Evolutionary conservation across 2,329 filamentous ascomycete genomes (phyloP).

Genomic region (Dactylellina haptotyla): DNA sequence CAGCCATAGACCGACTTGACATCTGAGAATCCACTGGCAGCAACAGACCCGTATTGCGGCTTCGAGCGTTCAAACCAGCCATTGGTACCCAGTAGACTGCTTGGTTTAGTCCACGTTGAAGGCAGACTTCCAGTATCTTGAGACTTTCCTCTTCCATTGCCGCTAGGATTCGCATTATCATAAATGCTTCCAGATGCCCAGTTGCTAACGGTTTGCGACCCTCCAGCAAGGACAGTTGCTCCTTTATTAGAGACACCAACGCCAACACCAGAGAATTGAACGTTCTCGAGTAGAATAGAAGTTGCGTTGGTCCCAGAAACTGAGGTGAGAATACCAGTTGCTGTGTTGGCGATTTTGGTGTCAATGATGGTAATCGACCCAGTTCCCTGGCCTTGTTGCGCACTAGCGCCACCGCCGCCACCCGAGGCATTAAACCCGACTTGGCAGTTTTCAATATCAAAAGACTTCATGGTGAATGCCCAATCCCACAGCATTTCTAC

Average conservation of each 20-base stretch:
- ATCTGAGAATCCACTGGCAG: slow-evolving; percentile 77
- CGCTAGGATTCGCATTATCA: slow-evolving; percentile 64
- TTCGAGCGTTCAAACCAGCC: slow-evolving; percentile 83
- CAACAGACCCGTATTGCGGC: slow-evolving; percentile 81
- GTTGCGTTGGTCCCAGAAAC: slow-evolving; percentile 59
- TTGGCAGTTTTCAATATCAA: slow-evolving; percentile 20
- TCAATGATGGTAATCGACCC: slow-evolving; percentile 71
- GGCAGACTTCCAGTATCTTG: slow-evolving; percentile 65
- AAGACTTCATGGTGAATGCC: slow-evolving; percentile 69
- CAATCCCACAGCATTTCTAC: slow-evolving; percentile 76
- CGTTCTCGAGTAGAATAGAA: slow-evolving; percentile 72
- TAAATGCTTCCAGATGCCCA: slow-evolving; percentile 86
- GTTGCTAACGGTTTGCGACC: slow-evolving; percentile 67
- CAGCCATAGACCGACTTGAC: slow-evolving; percentile 80
- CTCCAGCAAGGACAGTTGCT: slow-evolving; percentile 73
- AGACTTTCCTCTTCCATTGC: slow-evolving; percentile 61
- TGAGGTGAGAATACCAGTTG: slow-evolving; percentile 4
- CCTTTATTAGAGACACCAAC: slow-evolving; percentile 66
- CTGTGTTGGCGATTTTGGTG: slow-evolving; percentile 4
- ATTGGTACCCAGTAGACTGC: slow-evolving; percentile 67
- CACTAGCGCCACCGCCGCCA: slow-evolving; percentile 57
- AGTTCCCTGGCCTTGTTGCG: slow-evolving; percentile 63
- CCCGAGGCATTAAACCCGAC: slow-evolving; percentile 28
- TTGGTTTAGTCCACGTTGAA: slow-evolving; percentile 59
- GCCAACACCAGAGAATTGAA: slow-evolving; percentile 66